Evolutionary conservation across 1,139 yeast species (phyloP), one percentile per base, ranked within the genome.

Genomic region (Casaregolazyma suthepensis): DNA sequence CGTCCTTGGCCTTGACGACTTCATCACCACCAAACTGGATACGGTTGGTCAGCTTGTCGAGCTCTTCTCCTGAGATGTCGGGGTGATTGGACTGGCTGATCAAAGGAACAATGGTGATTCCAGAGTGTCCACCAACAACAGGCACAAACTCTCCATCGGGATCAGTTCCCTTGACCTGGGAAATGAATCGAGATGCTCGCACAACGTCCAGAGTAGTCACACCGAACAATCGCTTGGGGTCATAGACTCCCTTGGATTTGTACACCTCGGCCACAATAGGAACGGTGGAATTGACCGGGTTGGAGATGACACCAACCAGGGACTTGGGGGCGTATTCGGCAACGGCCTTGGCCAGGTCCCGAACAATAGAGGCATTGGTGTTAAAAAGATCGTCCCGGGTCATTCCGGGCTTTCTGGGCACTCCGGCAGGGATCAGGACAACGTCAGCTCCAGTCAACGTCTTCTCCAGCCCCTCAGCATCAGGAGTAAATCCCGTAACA

Each of bases 381-480:
- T 89, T 88, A 85, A 93, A 93, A 70, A 93, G 81, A 71, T 93
- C 99, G 72, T 93, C 99, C 62, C 76, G 73, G 66, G 98, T 90
- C 98, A 91, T 91, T 70, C 98, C 98, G 61, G 98, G 98, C 79
- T 93, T 93, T 80, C 99, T 87, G 75, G 99, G 99, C 56, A 93
- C 96, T 76, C 99, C 99, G 56, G 99, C 99, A 66, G 99, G 98
- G 72, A 93, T 91, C 63, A 93, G 78, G 57, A 93, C 95, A 62
- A 93, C 83, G 67, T 93, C 94, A 51, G 96, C 79, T 61, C 82
- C 93, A 61, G 82, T 78, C 65, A 93, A 78, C 52, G 98, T 88
- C 55, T 75, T 73, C 64, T 82, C 80, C 67, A 93, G 79, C 52
- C 96, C 97, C 56, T 83, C 84, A 67, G 84, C 82, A 67, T 89